Percentiles rank a stretch among this genome's conserved stretches.
phyloP scores from a whole-genome alignment of 2,329 filamentous ascomycete genomes.

The Samsoniella hepiali region DNA sequence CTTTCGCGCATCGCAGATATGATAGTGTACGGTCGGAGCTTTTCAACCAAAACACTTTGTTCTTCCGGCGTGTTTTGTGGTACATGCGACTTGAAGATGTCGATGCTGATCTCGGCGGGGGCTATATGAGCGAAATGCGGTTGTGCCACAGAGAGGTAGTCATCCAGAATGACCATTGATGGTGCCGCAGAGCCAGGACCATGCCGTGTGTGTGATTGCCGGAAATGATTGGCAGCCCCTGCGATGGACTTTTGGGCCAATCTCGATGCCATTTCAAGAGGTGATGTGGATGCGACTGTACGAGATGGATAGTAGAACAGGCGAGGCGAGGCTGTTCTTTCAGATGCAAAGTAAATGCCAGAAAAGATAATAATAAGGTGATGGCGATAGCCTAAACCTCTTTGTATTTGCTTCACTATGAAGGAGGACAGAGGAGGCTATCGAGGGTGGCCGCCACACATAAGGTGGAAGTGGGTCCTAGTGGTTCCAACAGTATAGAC shows the following conservation, averaged over 20 bases:
- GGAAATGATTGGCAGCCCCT: not conserved
- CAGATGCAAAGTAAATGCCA: not conserved
- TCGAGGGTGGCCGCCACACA: no score
- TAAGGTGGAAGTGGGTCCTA: not conserved
- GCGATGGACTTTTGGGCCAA: not conserved
- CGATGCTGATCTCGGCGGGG: slow-evolving; percentile 43
- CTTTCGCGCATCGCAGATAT: slow-evolving; percentile 63
- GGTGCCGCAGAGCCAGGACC: not conserved
- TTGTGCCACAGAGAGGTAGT: slow-evolving; percentile 62
- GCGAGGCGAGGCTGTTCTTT: no score
- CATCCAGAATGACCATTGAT: slow-evolving; percentile 62
- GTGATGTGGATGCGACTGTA: not conserved
- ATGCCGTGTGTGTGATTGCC: not conserved
- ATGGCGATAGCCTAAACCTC: no score
- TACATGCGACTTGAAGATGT: slow-evolving; percentile 53
- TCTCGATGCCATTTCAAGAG: slow-evolving; percentile 4
- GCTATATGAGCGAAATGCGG: slow-evolving; percentile 51
- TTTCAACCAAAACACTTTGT: slow-evolving; percentile 54
- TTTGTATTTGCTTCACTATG: no score
- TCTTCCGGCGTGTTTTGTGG: slow-evolving; percentile 56
- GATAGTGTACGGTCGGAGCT: slow-evolving; percentile 56
- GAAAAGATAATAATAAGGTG: no score
- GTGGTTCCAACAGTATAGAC: no score
- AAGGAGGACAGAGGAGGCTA: no score
- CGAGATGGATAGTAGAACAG: not conserved